Percentiles rank a stretch among this genome's conserved stretches.
Evolutionary conservation across 2,329 filamentous ascomycete species (phyloP).

Genomic region (Colletotrichum lindemuthianum): DNA sequence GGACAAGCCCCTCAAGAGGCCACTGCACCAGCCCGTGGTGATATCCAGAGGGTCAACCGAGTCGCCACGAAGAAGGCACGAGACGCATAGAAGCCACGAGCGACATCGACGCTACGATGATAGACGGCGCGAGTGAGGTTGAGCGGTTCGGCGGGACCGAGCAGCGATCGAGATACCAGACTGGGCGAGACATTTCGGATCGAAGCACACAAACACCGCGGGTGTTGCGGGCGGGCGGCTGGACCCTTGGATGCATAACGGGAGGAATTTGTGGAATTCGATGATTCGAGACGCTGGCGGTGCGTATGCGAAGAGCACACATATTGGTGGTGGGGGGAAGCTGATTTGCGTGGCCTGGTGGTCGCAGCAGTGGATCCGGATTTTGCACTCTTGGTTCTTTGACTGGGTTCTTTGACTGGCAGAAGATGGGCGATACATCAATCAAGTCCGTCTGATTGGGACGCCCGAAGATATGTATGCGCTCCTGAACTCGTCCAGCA

Average conservation of each 20-base stretch:
- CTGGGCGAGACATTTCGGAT: conserved; percentile 29
- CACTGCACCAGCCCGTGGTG: conserved; percentile 65
- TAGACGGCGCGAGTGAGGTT: conserved; percentile 40
- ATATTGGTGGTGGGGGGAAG: conserved; percentile 23
- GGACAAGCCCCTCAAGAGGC: conserved; percentile 63
- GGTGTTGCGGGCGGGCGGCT: conserved; percentile 23
- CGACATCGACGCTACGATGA: conserved; percentile 42
- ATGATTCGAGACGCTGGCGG: conserved; percentile 24
- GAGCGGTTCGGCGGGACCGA: conserved; percentile 18
- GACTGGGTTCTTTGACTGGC: conserved; percentile 26
- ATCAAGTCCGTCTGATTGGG: conserved; percentile 24
- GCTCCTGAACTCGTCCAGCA: conserved; percentile 50
- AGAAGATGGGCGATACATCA: conserved; percentile 18
- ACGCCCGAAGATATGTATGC: conserved; percentile 19
- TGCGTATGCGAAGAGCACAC: conserved; percentile 15
- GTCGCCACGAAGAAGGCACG: conserved; percentile 46
- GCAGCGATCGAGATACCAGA: conserved; percentile 25
- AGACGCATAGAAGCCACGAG: conserved; percentile 44
- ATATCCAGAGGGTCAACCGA: conserved; percentile 55
- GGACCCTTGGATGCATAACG: conserved; percentile 25
- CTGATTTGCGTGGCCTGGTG: conserved; percentile 30
- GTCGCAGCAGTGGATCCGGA: conserved; percentile 31
- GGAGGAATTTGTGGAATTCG: conserved; percentile 32
- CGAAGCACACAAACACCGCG: conserved; percentile 13
- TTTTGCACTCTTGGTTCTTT: conserved; percentile 14